Base-by-base conservation (phyloP, 805 yeast species). In the Kuraishia piskuri region DNA sequence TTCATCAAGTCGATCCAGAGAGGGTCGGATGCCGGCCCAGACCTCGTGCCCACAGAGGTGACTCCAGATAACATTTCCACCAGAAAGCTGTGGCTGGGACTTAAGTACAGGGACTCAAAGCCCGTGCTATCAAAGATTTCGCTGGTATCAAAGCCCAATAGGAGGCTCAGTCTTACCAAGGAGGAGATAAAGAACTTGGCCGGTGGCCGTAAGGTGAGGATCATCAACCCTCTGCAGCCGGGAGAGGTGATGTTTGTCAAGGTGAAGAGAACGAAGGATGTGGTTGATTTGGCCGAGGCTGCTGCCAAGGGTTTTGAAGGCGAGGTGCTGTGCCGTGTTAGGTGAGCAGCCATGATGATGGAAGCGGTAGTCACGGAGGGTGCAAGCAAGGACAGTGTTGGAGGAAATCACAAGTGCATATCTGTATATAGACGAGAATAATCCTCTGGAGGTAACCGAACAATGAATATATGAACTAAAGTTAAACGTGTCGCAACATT, bases 21-120 rank as follows among this genome's bases (percentile, higher is more conserved):
- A 63, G 99, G 99, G 2, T 86, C 92, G 8, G 73, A 80, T 1
- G 66, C 78, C 9, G 96, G 97, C 1, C 98, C 99, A 14, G 98
- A 94, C 67, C 65, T 72, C 48, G 73, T 72, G 1, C 86, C 91
- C 0, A 82, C 82, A 3, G 90, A 86, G 47, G 87, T 83, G 22
- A 90, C 98, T 0, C 90, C 86, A 36, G 96, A 88, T 65, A 91
- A 92, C 64, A 81, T 94, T 26, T 70, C 96, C 20, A 79, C 91
- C 1, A 82, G 98, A 63, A 78, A 96, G 60, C 76, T 94, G 51
- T 94, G 99, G 99, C 68, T 94, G 21, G 95, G 91, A 1, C 74
- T 94, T 66, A 94, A 94, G 67, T 94, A 94, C 68, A 81, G 92
- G 64, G 81, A 89, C 58, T 82, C 85, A 63, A 74, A 76, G 59